phyloP scores from a whole-genome alignment of 2,329 filamentous ascomycete genomes.

The Penicillium italicum region DNA sequence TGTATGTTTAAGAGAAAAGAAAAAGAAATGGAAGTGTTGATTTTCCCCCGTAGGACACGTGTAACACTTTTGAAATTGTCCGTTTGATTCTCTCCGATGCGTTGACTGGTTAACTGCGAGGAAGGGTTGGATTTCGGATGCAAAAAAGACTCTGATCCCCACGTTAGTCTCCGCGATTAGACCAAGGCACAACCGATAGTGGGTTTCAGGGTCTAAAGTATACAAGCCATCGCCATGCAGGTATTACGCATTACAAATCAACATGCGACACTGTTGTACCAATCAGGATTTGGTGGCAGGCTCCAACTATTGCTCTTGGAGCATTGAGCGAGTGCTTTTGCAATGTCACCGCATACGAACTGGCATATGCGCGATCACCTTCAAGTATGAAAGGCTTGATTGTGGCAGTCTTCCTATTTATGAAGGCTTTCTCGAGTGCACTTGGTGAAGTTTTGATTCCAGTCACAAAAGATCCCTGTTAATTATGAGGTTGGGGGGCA shows the following conservation, averaged over 20 bases:
- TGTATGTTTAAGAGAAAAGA: background rate
- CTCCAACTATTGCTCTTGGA: constrained; percentile 37
- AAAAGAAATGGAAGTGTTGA: background rate
- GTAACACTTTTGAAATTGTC: no score
- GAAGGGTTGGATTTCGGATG: background rate
- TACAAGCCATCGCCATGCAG: constrained; percentile 48
- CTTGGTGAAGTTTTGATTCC: constrained; percentile 44
- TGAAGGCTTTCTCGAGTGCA: constrained; percentile 38
- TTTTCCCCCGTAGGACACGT: background rate
- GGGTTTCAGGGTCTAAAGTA: constrained; percentile 22
- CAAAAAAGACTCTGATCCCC: background rate
- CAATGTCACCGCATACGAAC: constrained; percentile 46
- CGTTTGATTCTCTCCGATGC: background rate
- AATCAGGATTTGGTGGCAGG: constrained; percentile 44
- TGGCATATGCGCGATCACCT: constrained; percentile 45
- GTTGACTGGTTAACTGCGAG: no score
- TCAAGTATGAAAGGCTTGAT: constrained; percentile 44
- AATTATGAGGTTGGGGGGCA: constrained; percentile 50
- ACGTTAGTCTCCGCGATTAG: background rate
- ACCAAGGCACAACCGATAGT: no score
- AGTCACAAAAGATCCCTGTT: constrained; percentile 46
- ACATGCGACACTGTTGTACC: constrained; percentile 39
- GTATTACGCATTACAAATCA: constrained; percentile 38
- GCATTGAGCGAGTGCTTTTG: constrained; percentile 42
- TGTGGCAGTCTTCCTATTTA: constrained; percentile 43